Base-by-base conservation (phyloP, 2,329 filamentous ascomycete genomes). In the Periconia macrospinosa region DNA sequence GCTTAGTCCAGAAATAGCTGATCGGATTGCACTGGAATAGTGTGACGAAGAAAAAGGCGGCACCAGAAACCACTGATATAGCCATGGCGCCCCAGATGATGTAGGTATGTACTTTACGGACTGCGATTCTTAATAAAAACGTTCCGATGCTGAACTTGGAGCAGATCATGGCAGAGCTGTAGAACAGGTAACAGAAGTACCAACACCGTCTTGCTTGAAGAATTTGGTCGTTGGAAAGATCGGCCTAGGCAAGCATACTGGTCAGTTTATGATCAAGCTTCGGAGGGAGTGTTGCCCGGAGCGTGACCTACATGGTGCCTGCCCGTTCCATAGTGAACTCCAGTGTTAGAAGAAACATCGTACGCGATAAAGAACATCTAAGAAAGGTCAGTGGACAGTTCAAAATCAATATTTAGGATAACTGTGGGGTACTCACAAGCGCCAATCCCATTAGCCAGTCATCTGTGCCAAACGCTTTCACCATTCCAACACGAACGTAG, bases 21-120 rank as follows among this genome's bases (percentile, higher is more conserved):
- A 78, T 60, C 0, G 82, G 81, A 1, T 65, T 65, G 68, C 81
- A 84, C 57, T 83, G 81, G 48, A 83, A 78, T 0, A 79, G 55
- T 17, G 78, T 74, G 52, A 81, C 65, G 58, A 81, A 77, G 67
- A 80, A 79, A 58, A 75, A 76, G 30, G 67, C 59, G 11, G 63
- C 50, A 27, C 71, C 69, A 60, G 76, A 79, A 6, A 71, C 49
- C 9, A 68, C 59, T 2, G 70, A 69, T 6, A 70, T 56, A n/a
- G 58, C 41, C 60, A 76, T 77, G 30, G 76, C 70, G 2, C 62
- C 30, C 50, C 70, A 72, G 52, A 79, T 72, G 52, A 77, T 71
- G 60, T 60, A 71, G 30, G 62, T 60, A 50, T 73, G 69, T 1
- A 69, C 27, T 23, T 57, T 66, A 6, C 59, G 63, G 45, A 71